phyloP scores from a whole-genome alignment of 192 early-diverging fungal species.

The Coemansia sp. region DNA sequence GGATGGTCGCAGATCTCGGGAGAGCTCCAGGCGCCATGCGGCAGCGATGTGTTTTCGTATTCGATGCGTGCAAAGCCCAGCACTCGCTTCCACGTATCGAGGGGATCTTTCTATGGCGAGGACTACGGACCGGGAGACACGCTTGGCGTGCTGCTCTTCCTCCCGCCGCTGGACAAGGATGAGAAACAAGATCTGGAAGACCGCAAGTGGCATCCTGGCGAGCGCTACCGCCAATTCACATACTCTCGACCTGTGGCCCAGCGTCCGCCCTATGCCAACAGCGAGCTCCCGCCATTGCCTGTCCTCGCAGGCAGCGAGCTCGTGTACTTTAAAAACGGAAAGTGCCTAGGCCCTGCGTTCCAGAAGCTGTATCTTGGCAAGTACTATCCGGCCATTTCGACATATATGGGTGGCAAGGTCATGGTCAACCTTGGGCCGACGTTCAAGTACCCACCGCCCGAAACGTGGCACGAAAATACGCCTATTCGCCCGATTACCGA shows the following conservation, averaged over 20 bases:
- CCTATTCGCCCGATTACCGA: slow-evolving; percentile 45
- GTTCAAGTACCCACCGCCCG: slow-evolving; percentile 63
- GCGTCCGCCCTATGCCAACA: slow-evolving; percentile 42
- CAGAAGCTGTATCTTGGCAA: slow-evolving; percentile 69
- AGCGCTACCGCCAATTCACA: slow-evolving; percentile 47
- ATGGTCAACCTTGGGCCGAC: slow-evolving; percentile 72
- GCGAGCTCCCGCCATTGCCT: slow-evolving; percentile 50
- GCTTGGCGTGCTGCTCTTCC: slow-evolving; percentile 54
- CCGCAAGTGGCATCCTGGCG: slow-evolving; percentile 54
- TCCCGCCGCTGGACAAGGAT: slow-evolving; percentile 50
- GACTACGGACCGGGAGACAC: slow-evolving; percentile 48
- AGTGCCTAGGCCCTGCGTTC: slow-evolving; percentile 67
- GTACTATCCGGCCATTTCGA: slow-evolving; percentile 77
- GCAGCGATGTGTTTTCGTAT: slow-evolving; percentile 74
- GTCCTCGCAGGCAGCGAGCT: slow-evolving; percentile 61
- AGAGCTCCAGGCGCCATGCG: slow-evolving; percentile 75
- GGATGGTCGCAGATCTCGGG: slow-evolving; percentile 81
- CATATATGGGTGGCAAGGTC: slow-evolving; percentile 64
- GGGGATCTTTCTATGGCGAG: slow-evolving; percentile 50
- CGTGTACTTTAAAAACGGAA: slow-evolving; percentile 68
- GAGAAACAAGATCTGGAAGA: slow-evolving; percentile 48
- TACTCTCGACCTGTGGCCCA: slow-evolving; percentile 50
- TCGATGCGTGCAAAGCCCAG: slow-evolving; percentile 67
- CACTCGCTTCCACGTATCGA: slow-evolving; percentile 67
- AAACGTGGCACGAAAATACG: slow-evolving; percentile 46